Base-by-base conservation (phyloP, 2,329 filamentous ascomycete species). In the Claviceps pazoutovae region DNA sequence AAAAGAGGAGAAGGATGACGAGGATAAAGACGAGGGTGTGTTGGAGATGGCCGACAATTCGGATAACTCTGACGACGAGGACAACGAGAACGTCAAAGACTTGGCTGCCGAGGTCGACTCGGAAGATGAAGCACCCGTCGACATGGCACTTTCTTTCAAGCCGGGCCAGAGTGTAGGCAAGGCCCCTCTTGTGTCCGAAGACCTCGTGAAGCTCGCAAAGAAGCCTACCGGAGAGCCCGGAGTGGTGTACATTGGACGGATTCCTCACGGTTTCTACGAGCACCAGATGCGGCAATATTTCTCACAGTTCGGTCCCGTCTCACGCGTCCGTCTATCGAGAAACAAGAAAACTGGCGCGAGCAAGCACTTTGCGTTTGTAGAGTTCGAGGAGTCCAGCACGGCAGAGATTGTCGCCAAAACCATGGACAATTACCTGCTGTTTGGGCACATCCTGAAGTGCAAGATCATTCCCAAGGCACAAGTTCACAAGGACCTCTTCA, bases 351-450 rank as follows among this genome's bases (percentile, higher is more conserved):
- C 90, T 1, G 93, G 93, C 52, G 81, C 82, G 53, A 89, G 86
- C 66, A 95, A 93, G 74, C 93, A 97, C 74, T 95, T 86, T 64
- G 93, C 88, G 36, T 98, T 96, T 68, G 78, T 98, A 62, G 88
- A 98, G 70, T 98, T 98, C 63, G 72, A 75, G 37, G 83, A 88
- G 53, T 86, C 89, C 48, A 71, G 69, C 57, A 79, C 78, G n/a
- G 91, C 93, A 41, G 84, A 88, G 61, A 89, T 97, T 59, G 91
- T 95, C 34, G 84, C 88, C 48, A 87, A 89, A 71, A 95, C 93
- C 21, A 98, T 98, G 93, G 82, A 96, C 74, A 94, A 90, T 71
- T 98, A 98, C 69, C 80, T 97, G 41, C 78, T 98, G 63, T 97
- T 95, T 66, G 88, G 88, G 5, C 91, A 96, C 66, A 86, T 97